Base-by-base conservation (phyloP, 768 basidiomycete species). In the Pleurotus giganteus region DNA sequence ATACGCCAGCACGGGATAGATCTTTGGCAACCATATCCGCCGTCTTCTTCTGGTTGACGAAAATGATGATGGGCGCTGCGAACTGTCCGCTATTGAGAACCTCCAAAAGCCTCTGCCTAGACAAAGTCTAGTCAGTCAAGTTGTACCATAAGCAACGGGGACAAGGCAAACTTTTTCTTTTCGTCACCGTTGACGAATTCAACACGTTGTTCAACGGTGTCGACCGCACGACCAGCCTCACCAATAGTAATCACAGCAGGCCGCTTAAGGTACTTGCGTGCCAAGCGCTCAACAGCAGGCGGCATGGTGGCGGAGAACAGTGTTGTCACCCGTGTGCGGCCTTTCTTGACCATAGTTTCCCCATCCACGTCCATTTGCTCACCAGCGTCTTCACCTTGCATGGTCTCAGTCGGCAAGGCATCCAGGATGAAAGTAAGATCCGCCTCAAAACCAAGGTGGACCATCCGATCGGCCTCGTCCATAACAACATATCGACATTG, bases 401-500 rank as follows among this genome's bases (percentile, higher is more conserved):
- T 86, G 45, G 90, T 83, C 55, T 91, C 91, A 2, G 82, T 78
- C 12, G 96, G 97, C 57, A 98, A 79, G 55, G 92, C 83, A 71
- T 98, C 96, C 57, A 99, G 74, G 63, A 99, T 98, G 69, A 92
- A 97, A 23, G 89, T 93, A 43, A 99, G 73, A 67, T 97, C 95
- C 13, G 81, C 83, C 70, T 99, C 97, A 67, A 99, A 99, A 13
- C 97, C 97, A 27, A 98, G 85, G 65, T 95, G 87, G 58, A 99
- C 95, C 97, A 99, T 98, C 49, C 97, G 84, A 69, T 99, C 97
- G 13, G 97, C 97, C 77, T 99, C 97, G 69, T 99, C 97, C 97
- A 99, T 97, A 61, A 99, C 96, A 56, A 99, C 88, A 66, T 99
- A 98, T 2, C 93, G 92, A 70, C 97, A 98, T 70, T 99, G 97